phyloP scores from a whole-genome alignment of 495 filamentous ascomycete genomes.

The Cairneyella variabilis region DNA sequence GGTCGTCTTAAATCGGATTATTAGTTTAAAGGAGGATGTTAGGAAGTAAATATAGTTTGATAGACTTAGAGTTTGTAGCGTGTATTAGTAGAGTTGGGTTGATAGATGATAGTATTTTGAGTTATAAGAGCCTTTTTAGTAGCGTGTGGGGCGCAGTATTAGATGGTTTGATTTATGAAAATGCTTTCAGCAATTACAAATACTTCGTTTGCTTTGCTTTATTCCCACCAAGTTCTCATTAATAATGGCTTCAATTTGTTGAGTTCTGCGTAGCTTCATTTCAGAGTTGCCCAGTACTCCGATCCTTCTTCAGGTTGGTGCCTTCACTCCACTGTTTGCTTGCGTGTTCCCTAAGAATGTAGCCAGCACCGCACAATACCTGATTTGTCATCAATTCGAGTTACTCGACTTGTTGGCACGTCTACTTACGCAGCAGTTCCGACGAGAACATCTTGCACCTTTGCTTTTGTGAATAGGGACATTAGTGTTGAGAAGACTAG shows the following conservation, averaged over 20 bases:
- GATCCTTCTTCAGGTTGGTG: too few relatives aligned
- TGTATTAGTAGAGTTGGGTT: constrained; percentile 7
- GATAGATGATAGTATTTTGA: neutral
- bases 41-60: constrained; percentile 61
- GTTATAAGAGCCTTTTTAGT: neutral
- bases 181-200: too few relatives aligned
- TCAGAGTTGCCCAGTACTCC: too few relatives aligned
- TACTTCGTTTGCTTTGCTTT: too few relatives aligned
- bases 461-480: neutral
- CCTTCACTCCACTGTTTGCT: neutral
- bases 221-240: too few relatives aligned
- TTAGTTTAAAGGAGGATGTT: constrained; percentile 85
- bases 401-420: neutral
- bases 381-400: neutral
- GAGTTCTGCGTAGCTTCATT: too few relatives aligned
- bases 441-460: neutral
- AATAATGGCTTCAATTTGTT: too few relatives aligned
- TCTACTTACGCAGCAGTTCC: neutral
- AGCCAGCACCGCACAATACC: neutral
- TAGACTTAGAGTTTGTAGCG: neutral
- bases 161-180: neutral
- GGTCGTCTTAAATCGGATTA: constrained; percentile 86
- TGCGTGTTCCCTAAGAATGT: neutral
- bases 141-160: neutral
- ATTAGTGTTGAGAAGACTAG: neutral